phyloP scores from a whole-genome alignment of 208 protist species.

The Crithidia sp. region DNA sequence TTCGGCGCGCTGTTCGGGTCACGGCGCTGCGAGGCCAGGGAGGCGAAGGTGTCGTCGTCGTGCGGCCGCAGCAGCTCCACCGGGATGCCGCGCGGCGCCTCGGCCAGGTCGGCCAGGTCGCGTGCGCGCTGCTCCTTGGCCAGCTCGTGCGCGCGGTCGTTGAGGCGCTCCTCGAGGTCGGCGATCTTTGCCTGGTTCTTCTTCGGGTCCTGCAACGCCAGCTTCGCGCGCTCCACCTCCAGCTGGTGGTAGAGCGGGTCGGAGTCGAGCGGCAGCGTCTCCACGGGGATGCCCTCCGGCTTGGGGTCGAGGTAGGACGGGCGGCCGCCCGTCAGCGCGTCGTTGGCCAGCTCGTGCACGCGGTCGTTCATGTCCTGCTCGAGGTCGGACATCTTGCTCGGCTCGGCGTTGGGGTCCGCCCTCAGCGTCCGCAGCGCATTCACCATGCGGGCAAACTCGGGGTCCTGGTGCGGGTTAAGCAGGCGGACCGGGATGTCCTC shows the following conservation, averaged over 20 bases:
- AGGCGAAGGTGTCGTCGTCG: slow-evolving; percentile 61
- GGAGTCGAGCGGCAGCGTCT: slow-evolving; percentile 54
- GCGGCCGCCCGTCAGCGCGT: slow-evolving; percentile 52
- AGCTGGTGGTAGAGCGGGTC: slow-evolving; percentile 68
- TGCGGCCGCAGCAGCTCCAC: slow-evolving; percentile 64
- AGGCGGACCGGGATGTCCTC: slow-evolving; percentile 62
- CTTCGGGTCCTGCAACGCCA: slow-evolving; percentile 63
- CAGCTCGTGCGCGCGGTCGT: slow-evolving; percentile 77
- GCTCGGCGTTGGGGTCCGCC: slow-evolving; percentile 49
- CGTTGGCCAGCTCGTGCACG: slow-evolving; percentile 64
- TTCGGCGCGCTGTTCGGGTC: slow-evolving; percentile 18
- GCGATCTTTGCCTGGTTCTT: slow-evolving; percentile 63
- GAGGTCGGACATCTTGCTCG: slow-evolving; percentile 57
- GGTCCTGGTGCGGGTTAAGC: slow-evolving; percentile 68
- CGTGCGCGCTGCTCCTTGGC: slow-evolving; percentile 59
- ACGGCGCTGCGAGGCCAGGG: slow-evolving; percentile 50
- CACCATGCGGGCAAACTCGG: slow-evolving; percentile 64
- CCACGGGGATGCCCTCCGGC: slow-evolving; percentile 62
- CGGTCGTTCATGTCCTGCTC: slow-evolving; percentile 82
- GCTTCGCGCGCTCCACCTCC: slow-evolving; percentile 81
- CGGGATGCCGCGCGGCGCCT: slow-evolving; percentile 61
- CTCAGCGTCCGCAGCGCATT: slow-evolving; percentile 58
- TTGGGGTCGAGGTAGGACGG: slow-evolving; percentile 58
- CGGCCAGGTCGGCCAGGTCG: slow-evolving; percentile 56
- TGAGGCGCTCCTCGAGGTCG: slow-evolving; percentile 74